Evolutionary conservation across 1,139 yeast species (phyloP).

Genomic region (Diutina mesorugosa): DNA sequence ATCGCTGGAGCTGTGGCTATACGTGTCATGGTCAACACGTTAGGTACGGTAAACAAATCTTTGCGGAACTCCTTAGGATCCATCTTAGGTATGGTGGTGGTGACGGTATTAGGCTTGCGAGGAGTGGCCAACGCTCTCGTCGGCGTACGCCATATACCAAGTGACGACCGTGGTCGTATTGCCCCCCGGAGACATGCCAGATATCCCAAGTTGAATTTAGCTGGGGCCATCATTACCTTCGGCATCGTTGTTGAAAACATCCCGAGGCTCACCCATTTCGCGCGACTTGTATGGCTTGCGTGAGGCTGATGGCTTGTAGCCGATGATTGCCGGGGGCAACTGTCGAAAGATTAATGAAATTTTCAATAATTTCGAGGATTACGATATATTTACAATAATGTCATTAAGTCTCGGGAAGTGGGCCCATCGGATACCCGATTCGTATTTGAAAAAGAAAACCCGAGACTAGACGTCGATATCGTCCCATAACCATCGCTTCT

Average conservation of each 20-base stretch:
- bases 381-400: too few relatives aligned
- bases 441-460: background rate
- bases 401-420: too few relatives aligned
- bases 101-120: background rate
- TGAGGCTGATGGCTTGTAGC: background rate
- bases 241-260: conserved; percentile 1
- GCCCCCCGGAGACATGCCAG: background rate
- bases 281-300: background rate
- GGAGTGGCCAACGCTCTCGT: background rate
- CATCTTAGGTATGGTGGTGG: background rate
- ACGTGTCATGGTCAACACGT: conserved; percentile 68
- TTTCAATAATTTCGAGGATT: background rate
- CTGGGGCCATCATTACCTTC: background rate
- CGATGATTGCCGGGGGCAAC: background rate
- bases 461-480: background rate
- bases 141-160: background rate
- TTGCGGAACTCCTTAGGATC: background rate
- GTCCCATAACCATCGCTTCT: background rate
- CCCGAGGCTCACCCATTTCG: background rate
- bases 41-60: conserved; percentile 49
- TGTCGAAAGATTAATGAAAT: background rate
- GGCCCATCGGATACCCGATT: too few relatives aligned
- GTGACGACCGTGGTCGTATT: background rate
- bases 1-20: conserved; percentile 70
- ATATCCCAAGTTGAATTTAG: background rate